These are phyloP conservation scores for Cladosporium cucumerinum DNA, from an alignment of 2,329 filamentous ascomycete species.

Conservation along the genomic window DNA sequence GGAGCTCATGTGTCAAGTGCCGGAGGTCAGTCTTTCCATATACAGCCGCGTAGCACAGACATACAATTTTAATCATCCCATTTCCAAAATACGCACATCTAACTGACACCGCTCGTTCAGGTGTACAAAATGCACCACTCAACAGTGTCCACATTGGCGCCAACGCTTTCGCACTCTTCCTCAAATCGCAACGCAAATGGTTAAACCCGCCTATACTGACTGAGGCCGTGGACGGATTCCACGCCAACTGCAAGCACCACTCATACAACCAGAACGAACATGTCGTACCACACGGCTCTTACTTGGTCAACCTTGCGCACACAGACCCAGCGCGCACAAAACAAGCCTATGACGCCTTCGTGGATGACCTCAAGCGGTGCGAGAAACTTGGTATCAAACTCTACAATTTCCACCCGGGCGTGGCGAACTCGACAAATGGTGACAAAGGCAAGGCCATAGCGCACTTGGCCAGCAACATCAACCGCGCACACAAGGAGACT, in stretches of 20 bases:
- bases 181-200: slow-evolving; percentile 98
- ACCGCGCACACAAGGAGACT: slow-evolving; percentile 69
- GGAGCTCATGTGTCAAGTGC: slow-evolving; percentile 90
- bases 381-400: slow-evolving; percentile 79
- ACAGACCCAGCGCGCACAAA: slow-evolving; percentile 72
- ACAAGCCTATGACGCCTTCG: slow-evolving; percentile 80
- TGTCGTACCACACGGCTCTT: slow-evolving; percentile 88
- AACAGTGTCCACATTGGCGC: slow-evolving; percentile 52
- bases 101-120: slow-evolving; percentile 41
- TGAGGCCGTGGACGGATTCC: slow-evolving; percentile 67
- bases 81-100: not conserved
- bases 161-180: slow-evolving; percentile 90
- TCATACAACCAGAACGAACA: slow-evolving; percentile 68
- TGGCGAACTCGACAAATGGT: slow-evolving; percentile 60
- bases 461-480: slow-evolving; percentile 78
- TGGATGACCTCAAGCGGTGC: slow-evolving; percentile 84
- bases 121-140: slow-evolving; percentile 81
- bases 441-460: slow-evolving; percentile 66
- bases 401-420: slow-evolving; percentile 99
- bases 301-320: slow-evolving; percentile 93
- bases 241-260: slow-evolving; percentile 63
- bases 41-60: slow-evolving; percentile 7
- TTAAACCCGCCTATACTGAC: slow-evolving; percentile 71
- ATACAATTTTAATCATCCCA: not conserved
- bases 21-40: slow-evolving; percentile 59